phyloP scores from a whole-genome alignment of 768 basidiomycete genomes.

The Kwoniella heveanensis region DNA sequence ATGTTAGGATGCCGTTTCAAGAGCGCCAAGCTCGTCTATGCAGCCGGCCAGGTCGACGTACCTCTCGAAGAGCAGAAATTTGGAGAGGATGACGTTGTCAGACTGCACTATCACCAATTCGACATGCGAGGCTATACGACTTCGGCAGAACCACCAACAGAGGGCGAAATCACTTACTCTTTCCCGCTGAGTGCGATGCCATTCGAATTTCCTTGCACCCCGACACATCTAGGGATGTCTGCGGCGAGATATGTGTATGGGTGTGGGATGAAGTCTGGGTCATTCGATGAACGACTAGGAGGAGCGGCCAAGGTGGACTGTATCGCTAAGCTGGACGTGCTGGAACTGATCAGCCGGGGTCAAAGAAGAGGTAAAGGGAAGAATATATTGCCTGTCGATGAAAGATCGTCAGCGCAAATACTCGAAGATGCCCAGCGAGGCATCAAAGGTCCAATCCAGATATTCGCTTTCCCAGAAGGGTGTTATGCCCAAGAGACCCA shows the following conservation, averaged over 20 bases:
- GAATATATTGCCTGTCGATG: slow-evolving; percentile 47
- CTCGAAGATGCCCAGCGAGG: slow-evolving; percentile 43
- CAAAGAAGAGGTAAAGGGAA: slow-evolving; percentile 35
- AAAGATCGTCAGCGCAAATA: slow-evolving; percentile 46
- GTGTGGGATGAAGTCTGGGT: slow-evolving; percentile 56
- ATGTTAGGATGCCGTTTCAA: slow-evolving; percentile 57
- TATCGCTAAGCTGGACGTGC: slow-evolving; percentile 57
- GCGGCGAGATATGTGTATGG: slow-evolving; percentile 56
- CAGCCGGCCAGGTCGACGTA: slow-evolving; percentile 55
- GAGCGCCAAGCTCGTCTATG: slow-evolving; percentile 57
- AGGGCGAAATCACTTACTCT: slow-evolving; percentile 43
- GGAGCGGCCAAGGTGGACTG: slow-evolving; percentile 58
- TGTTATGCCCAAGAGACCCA: slow-evolving; percentile 56
- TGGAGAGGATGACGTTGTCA: slow-evolving; percentile 53
- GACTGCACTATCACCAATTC: slow-evolving; percentile 56
- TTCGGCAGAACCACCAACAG: slow-evolving; percentile 13
- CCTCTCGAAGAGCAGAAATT: slow-evolving; percentile 40
- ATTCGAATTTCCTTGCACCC: slow-evolving; percentile 57
- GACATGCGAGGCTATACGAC: slow-evolving; percentile 8
- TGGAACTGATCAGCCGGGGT: slow-evolving; percentile 44
- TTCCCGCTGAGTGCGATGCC: slow-evolving; percentile 57
- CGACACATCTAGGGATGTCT: slow-evolving; percentile 47
- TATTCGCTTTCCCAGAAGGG: slow-evolving; percentile 54
- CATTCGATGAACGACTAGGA: slow-evolving; percentile 57
- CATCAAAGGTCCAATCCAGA: slow-evolving; percentile 41